Evolutionary conservation across 2,329 filamentous ascomycete genomes (phyloP), one percentile per base, ranked within the genome.

Genomic region (Cordyceps pruinosa): DNA sequence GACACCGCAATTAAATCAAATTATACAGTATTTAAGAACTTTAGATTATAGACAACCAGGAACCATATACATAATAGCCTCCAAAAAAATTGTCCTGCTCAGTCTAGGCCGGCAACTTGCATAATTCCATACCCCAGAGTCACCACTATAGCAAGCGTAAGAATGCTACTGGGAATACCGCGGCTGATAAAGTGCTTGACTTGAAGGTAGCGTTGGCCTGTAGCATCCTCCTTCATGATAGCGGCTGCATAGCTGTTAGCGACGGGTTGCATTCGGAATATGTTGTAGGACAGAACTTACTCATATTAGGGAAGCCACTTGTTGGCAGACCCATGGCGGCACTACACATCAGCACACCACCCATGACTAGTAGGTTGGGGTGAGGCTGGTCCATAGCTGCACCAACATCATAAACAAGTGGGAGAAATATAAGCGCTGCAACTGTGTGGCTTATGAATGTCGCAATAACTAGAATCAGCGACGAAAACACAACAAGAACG

Each of bases 361-460:
- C 89, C 93, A 99, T 97, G 61, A 99, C 94, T 59, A 99, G 76
- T 59, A 99, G 74, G 71, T 97, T 97, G 9, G 94, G 93, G 69
- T 96, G 91, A 28, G 93, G 92, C 69, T 96, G 81, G 3, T 87
- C 83, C 91, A 99, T 96, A 50, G 78, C 80, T 59, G 83, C 79
- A 19, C 94, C 95, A 9, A 99, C 90, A 63, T 94, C 84, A 65
- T 86, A 84, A 1, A 99, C 92, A 2, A 99, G 81, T 1, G 94
- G 94, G 25, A 99, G 77, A 64, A 99, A 90, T 67, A 99, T 99
- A 52, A 99, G 76, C 1, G 94, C 94, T 0, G 95, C 94, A 9
- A 99, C 94, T 0, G 94, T 99, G 69, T 99, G 94, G 65, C 88
- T 94, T 75, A 99, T 99, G 66, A 99, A 99, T 0, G 94, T 97